phyloP scores from a whole-genome alignment of 805 yeast species.

The Zygosaccharomyces siamensis region DNA sequence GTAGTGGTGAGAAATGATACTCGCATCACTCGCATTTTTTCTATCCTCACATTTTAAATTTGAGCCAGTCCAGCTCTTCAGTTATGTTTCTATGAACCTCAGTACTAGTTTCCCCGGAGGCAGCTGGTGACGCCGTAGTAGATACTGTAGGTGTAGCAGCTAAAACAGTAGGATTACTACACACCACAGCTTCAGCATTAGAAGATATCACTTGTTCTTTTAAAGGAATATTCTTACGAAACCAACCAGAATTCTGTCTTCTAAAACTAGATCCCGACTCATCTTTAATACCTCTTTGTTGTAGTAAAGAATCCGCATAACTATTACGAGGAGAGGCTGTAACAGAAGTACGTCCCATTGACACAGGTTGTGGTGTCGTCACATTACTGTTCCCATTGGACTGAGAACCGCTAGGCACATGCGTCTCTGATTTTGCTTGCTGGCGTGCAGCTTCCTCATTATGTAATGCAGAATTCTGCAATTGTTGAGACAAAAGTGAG shows the following conservation, averaged over 20 bases:
- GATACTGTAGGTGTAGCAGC: conserved; percentile 11
- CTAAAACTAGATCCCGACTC: conserved; percentile 9
- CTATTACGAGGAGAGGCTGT: conserved; percentile 27
- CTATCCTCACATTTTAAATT: conserved; percentile 30
- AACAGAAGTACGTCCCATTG: conserved; percentile 12
- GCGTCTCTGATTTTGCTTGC: neutral
- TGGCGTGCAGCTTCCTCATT: conserved; percentile 1
- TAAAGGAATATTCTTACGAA: conserved; percentile 10
- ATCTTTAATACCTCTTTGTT: conserved; percentile 22
- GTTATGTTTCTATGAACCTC: conserved; percentile 15
- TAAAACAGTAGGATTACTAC: conserved; percentile 11
- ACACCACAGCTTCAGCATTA: conserved; percentile 6
- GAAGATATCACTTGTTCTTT: conserved; percentile 10
- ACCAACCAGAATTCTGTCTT: conserved; percentile 12
- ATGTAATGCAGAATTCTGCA: conserved; percentile 22
- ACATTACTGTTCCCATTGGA: neutral
- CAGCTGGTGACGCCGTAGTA: conserved; percentile 14
- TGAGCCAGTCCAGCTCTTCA: conserved; percentile 36
- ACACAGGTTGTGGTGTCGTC: conserved; percentile 8
- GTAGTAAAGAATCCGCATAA: conserved; percentile 25
- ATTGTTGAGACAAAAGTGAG: conserved; percentile 34
- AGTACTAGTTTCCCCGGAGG: conserved; percentile 9
- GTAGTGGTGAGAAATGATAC: neutral
- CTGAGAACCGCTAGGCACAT: neutral
- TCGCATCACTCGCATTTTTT: neutral